Base-by-base conservation (phyloP, 1,284 basidiomycete genomes). In the Cystobasidiaceae sp. region DNA sequence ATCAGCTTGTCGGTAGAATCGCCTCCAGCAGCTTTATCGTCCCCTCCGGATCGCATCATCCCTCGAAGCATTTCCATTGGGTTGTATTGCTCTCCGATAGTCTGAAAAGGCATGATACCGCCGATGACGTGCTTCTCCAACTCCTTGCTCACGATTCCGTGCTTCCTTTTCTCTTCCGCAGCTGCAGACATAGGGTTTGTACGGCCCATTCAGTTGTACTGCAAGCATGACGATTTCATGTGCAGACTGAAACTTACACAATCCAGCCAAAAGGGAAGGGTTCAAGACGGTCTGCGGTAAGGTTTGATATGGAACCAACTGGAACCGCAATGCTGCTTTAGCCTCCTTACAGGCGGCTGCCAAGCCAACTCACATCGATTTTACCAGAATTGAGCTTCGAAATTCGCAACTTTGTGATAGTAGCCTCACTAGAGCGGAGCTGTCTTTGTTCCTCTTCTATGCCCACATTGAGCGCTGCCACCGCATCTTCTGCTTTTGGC, bases 41-140 rank as follows among this genome's bases (percentile, higher is more conserved):
- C 54, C 23, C 13, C 28, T 28, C 54, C 54, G 4, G 54, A 33
- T 39, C 54, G 54, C 54, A 56, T 56, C 54, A 56, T 56, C 13
- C 54, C 39, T 30, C 54, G 27, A n/a, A 56, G 39, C 54, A 56
- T 56, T 44, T 56, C 54, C 54, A 56, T 56, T 6, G 54, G 54
- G 15, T 56, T 56, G 25, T 56, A 56, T 28, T 56, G 54, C 54
- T 56, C 54, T 41, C 54, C 54, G 25, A 56, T 56, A 23, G 54
- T 30, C 17, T 56, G 54, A 28, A 56, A 56, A 3, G 54, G 54
- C 54, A 56, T 56, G 23, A 56, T 44, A 5, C 54, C 54, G 1
- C 54, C 54, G 15, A 56, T 56, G 37, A 56, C 54, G 2, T 37
- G 45, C 28, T 56, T 56, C 23, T 56, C 54, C 15, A 56, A 23